Percentiles rank a stretch among this genome's conserved stretches.
Evolutionary conservation across 441 rosid genomes (phyloP).

Genomic region (Aquilaria agallochum): DNA sequence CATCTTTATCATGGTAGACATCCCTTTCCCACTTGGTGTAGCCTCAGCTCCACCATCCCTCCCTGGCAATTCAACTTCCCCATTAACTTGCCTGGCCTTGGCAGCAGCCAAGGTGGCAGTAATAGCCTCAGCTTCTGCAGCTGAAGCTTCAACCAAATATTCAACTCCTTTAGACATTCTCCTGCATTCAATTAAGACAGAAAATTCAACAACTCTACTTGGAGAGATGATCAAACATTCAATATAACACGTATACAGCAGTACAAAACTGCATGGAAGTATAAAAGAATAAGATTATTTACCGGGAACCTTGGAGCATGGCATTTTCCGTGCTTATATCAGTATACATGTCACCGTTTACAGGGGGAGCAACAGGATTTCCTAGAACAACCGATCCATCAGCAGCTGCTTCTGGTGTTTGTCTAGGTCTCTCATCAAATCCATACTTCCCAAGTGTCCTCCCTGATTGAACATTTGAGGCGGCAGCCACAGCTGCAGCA

Average conservation of each 20-base stretch:
- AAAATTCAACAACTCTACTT: no score
- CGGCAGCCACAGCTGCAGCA: constrained; percentile 77
- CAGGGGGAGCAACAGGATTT: constrained; percentile 84
- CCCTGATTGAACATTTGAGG: constrained; percentile 49
- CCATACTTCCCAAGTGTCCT: constrained; percentile 63
- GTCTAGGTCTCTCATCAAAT: constrained; percentile 70
- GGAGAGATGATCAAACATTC: not conserved
- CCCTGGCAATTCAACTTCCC: constrained; percentile 79
- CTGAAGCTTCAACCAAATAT: constrained; percentile 90
- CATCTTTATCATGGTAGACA: constrained; percentile 49
- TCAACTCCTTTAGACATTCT: constrained; percentile 82
- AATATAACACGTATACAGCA: constrained; percentile 1
- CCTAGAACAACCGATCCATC: constrained; percentile 88
- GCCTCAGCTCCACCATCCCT: constrained; percentile 85
- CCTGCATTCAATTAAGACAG: constrained; percentile 31
- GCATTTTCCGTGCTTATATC: constrained; percentile 92
- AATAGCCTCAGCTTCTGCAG: constrained; percentile 95
- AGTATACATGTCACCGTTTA: constrained; percentile 81
- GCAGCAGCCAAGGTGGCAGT: constrained; percentile 91
- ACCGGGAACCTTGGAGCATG: constrained; percentile 67
- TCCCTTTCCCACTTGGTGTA: constrained; percentile 80
- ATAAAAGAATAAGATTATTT: constrained; percentile 15
- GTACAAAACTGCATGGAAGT: not conserved
- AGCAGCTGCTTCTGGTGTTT: constrained; percentile 47
- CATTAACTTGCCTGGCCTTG: constrained; percentile 87